phyloP scores from a whole-genome alignment of 2,329 filamentous ascomycete species.

The Penicillium sp. region DNA sequence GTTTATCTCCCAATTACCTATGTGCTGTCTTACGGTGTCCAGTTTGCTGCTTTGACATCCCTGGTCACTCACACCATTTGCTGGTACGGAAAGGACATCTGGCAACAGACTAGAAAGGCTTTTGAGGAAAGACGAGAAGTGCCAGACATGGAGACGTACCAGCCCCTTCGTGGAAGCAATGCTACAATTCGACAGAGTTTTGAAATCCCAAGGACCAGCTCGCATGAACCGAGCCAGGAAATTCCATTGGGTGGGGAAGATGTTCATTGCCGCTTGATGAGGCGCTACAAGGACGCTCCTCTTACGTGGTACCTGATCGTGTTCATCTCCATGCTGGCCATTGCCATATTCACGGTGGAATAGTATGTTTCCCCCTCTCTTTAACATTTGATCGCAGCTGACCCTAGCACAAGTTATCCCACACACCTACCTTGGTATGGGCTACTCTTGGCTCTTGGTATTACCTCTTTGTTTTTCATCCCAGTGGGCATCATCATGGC shows the following conservation, averaged over 20 bases:
- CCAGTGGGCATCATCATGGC: conserved; percentile 92
- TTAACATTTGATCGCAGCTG: conserved; percentile 7
- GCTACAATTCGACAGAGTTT: conserved; percentile 6
- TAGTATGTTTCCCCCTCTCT: conserved; percentile 56
- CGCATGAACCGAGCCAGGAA: conserved; percentile 23
- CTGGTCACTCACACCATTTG: conserved; percentile 77
- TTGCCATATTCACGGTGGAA: conserved; percentile 81
- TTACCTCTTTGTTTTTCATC: conserved; percentile 80
- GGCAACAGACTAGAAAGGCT: conserved; percentile 70
- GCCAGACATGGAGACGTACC: conserved; percentile 51
- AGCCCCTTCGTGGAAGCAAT: conserved; percentile 44
- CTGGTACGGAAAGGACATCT: conserved; percentile 83
- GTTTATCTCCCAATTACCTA: conserved; percentile 87
- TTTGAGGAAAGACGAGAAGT: conserved; percentile 60
- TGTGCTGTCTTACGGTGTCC: conserved; percentile 79
- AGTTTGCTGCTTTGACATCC: conserved; percentile 78
- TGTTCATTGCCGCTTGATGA: conserved; percentile 81
- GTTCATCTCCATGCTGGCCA: conserved; percentile 70
- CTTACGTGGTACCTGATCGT: conserved; percentile 77
- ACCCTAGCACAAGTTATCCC: conserved; percentile 58
- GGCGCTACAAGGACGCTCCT: conserved; percentile 75
- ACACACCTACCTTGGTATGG: conserved; percentile 86
- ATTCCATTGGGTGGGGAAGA: conserved; percentile 68
- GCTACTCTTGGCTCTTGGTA: conserved; percentile 71
- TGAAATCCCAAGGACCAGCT: conserved; percentile 18